These are phyloP conservation scores for Trametes punicea DNA, from an alignment of 768 basidiomycete species.

Conservation along the genomic window DNA sequence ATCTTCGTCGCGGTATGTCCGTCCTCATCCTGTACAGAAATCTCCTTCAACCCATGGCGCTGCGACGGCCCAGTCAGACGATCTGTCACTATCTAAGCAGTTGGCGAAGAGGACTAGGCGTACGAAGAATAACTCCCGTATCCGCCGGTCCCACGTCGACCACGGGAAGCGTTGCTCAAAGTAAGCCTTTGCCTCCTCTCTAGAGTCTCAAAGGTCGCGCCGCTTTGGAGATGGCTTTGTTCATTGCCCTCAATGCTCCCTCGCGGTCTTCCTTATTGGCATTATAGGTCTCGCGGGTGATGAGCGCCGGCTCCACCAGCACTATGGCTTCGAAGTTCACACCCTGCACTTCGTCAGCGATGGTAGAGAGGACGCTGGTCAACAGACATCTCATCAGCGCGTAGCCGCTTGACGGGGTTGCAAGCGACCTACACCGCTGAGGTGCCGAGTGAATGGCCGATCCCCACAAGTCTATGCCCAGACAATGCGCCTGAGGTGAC, in stretches of 20 bases:
- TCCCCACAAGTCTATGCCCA: conserved; percentile 11
- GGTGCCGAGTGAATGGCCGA: conserved; percentile 17
- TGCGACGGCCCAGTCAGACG: background rate
- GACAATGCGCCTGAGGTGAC: background rate
- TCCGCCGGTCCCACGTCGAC: conserved; percentile 11
- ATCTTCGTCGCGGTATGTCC: background rate
- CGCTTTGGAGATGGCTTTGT: conserved; percentile 7
- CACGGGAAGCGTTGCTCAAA: conserved; percentile 14
- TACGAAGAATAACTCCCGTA: conserved; percentile 12
- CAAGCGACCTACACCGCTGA: conserved; percentile 2
- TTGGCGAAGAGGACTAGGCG: background rate
- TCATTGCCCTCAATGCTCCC: background rate
- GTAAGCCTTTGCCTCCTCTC: conserved; percentile 5
- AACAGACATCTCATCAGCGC: too few species aligned
- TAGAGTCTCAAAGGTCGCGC: conserved; percentile 1
- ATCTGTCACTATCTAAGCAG: background rate
- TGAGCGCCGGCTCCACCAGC: conserved; percentile 12
- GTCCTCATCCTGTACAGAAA: background rate
- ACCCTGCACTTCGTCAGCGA: background rate
- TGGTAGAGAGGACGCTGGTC: conserved; percentile 3
- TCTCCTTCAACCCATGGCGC: conserved; percentile 1
- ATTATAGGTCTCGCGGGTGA: conserved; percentile 5
- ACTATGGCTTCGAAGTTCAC: conserved; percentile 3
- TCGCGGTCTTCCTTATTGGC: background rate
- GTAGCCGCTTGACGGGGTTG: too few species aligned